Percentiles rank a stretch among this genome's conserved stretches.
Evolutionary conservation across 805 yeast genomes (phyloP).

Genomic region (Lipomyces spencermartinsiae): DNA sequence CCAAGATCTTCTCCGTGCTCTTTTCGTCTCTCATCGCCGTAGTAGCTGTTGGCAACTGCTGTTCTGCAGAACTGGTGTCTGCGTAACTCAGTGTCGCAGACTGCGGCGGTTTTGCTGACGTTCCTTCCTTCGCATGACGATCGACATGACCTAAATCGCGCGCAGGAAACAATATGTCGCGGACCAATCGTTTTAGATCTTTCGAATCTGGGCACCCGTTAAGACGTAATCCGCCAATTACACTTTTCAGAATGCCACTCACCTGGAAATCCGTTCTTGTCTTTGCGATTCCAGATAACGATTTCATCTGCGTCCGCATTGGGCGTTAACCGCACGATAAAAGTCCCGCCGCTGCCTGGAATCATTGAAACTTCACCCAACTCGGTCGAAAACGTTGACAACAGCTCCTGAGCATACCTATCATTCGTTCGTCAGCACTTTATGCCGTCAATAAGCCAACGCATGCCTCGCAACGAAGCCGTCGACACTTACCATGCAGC

Average conservation of each 20-base stretch:
- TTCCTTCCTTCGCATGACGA: slow-evolving; percentile 28
- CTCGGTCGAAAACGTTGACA: slow-evolving; percentile 74
- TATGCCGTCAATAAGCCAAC: background rate
- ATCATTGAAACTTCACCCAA: slow-evolving; percentile 61
- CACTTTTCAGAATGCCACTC: slow-evolving; percentile 9
- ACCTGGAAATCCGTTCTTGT: slow-evolving; percentile 75
- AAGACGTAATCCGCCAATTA: background rate
- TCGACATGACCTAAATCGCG: slow-evolving; percentile 71
- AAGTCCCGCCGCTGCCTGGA: slow-evolving; percentile 62
- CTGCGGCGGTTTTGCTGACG: background rate
- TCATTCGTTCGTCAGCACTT: background rate
- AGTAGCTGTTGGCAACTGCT: background rate
- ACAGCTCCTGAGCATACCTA: slow-evolving; percentile 63
- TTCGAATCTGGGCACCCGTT: slow-evolving; percentile 62
- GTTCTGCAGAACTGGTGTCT: background rate
- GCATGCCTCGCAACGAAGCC: background rate
- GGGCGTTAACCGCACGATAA: slow-evolving; percentile 60
- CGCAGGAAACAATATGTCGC: slow-evolving; percentile 64
- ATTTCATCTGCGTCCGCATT: slow-evolving; percentile 46
- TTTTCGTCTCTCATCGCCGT: background rate
- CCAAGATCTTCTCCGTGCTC: slow-evolving; percentile 3
- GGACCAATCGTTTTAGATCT: slow-evolving; percentile 68
- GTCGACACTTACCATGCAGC: slow-evolving; percentile 76
- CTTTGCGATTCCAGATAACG: slow-evolving; percentile 65
- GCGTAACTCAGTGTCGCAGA: background rate